A percentile compares a stretch with the other conserved stretches of the same genome.
phyloP scores from a whole-genome alignment of 306 rosid species.

The Benincasa hispida region DNA sequence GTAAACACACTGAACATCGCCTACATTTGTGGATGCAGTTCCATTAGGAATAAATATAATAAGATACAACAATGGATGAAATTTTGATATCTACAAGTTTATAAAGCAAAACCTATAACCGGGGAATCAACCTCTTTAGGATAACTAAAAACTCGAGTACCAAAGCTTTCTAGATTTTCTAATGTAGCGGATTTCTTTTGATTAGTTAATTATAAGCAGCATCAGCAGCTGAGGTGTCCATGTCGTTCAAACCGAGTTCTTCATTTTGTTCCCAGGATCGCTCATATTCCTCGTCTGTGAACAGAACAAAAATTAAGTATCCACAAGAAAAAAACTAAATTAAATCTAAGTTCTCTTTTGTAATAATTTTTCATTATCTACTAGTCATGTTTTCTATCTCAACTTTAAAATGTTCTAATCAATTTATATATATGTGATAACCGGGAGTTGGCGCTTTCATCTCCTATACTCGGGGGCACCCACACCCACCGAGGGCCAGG shows the following conservation, averaged over 20 bases:
- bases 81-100: background rate
- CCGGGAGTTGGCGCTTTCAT: too few species aligned
- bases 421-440: too few species aligned
- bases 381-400: background rate
- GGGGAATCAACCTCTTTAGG: background rate
- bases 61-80: background rate
- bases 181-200: conserved; percentile 8
- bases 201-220: conserved; percentile 47
- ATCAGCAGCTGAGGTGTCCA: conserved; percentile 80
- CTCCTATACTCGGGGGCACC: too few species aligned
- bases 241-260: conserved; percentile 89
- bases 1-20: background rate
- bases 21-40: background rate
- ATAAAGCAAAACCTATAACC: background rate
- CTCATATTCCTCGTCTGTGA: conserved; percentile 69
- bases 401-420: background rate
- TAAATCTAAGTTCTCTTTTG: background rate
- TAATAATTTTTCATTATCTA: background rate
- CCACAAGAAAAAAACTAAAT: background rate
- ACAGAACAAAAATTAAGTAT: background rate
- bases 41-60: background rate
- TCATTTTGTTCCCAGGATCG: conserved; percentile 97
- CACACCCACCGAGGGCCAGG: too few species aligned
- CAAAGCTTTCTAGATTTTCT: background rate
- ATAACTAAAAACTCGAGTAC: background rate